Evolutionary conservation across 1,284 basidiomycete genomes (phyloP), one percentile per base, ranked within the genome.

Genomic region (Marasmius sp.): DNA sequence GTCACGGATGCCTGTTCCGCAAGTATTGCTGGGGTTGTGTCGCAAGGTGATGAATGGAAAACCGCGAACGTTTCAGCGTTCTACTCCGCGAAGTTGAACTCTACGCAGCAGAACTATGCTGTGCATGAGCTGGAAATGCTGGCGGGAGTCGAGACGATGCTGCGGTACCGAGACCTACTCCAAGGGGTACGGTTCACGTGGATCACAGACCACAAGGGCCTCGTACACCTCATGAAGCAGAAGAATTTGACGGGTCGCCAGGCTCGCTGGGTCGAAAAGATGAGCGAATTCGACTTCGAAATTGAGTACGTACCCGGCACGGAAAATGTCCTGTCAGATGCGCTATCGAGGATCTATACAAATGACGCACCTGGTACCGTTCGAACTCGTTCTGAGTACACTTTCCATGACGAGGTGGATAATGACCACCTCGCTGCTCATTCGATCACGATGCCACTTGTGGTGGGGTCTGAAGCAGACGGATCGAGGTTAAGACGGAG

Each of bases 131-230:
- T 69, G 10, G 73, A 75, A 57, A 65, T 72, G 61, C 55, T 75
- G 0, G 72, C 69, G 0, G 69, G 70, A 33, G 60, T 74, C 7
- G 69, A 74, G 38, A 60, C 71, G 1, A 67, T 76, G 61, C 63
- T 71, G 18, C 39, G 66, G 10, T 69, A 71, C 50, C 38, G 61
- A 9, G 61, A 69, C 55, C 62, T 70, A n/a, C 57, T 72, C 1
- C 60, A 68, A 20, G 74, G 75, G 0, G 39, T 49, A 0, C 27
- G 51, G 0, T 77, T 78, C 18, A 66, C 45, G 0, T 70, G 75
- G 65, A 53, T 72, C 14, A 76, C 71, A 0, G 74, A 78, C 51
- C 73, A 78, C 38, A 70, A 73, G 9, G 69, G 69, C 0, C 51
- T 76, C 0, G 62, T 68, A 4, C 67, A 70, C 51, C 37, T 77